phyloP scores from a whole-genome alignment of 495 filamentous ascomycete species.

The Neurospora sp. region DNA sequence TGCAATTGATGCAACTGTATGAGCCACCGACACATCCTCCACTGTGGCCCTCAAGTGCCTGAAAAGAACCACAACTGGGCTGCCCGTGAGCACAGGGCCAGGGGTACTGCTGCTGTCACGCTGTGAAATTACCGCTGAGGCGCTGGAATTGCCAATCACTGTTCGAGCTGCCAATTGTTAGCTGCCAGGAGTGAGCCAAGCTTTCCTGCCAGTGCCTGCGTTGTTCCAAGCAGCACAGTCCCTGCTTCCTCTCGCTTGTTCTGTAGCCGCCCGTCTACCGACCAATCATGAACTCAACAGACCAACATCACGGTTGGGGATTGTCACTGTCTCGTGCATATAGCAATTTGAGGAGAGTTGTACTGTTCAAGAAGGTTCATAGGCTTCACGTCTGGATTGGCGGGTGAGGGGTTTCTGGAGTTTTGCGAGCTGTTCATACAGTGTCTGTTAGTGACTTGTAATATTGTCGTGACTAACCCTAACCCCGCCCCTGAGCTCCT shows the following conservation, averaged over 20 bases:
- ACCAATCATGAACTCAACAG: background rate
- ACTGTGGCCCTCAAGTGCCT: background rate
- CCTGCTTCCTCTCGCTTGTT: background rate
- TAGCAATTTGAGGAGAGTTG: background rate
- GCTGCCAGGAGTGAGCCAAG: background rate
- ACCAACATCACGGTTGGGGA: background rate
- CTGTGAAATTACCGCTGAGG: background rate
- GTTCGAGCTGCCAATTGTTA: background rate
- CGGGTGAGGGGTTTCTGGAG: background rate
- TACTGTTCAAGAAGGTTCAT: background rate
- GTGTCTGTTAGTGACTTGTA: background rate
- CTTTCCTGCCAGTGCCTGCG: too few species aligned
- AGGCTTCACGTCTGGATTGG: too few species aligned
- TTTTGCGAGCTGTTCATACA: background rate
- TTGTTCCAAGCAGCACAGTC: background rate
- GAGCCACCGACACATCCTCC: too few species aligned
- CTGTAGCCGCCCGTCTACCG: background rate
- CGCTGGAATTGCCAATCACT: background rate
- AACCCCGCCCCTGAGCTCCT: background rate
- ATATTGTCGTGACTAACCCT: too few species aligned
- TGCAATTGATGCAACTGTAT: background rate
- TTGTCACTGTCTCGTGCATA: background rate
- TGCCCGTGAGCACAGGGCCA: background rate
- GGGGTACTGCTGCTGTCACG: background rate
- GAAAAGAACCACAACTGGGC: too few species aligned